A percentile compares a stretch with the other conserved stretches of the same genome.
Evolutionary conservation across 1,139 yeast species (phyloP).

Genomic region (Chernovozyma aurita): DNA sequence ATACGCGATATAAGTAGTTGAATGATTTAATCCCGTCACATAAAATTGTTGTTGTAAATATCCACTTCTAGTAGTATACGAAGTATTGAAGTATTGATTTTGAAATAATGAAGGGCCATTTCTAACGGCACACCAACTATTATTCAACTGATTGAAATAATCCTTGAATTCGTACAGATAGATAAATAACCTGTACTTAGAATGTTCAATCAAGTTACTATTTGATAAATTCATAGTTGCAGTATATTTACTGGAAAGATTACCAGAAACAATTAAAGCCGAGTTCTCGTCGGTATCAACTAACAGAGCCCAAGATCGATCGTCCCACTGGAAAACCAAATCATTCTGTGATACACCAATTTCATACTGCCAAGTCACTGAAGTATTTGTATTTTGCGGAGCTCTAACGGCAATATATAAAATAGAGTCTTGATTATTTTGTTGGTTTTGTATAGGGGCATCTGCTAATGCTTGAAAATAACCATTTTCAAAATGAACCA

Average conservation of each 20-base stretch:
- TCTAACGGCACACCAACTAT: conserved; percentile 73
- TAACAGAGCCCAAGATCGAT: conserved; percentile 51
- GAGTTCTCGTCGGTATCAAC: conserved; percentile 73
- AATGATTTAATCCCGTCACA: conserved; percentile 54
- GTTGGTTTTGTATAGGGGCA: conserved; percentile 17
- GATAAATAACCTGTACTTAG: conserved; percentile 42
- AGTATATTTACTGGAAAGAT: conserved; percentile 31
- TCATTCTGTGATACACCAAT: conserved; percentile 67
- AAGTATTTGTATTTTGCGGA: conserved; percentile 34
- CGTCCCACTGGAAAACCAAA: conserved; percentile 69
- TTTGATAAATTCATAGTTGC: conserved; percentile 13
- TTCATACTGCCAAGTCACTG: conserved; percentile 54
- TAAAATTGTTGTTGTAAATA: conserved; percentile 57
- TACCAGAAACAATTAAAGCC: conserved; percentile 67
- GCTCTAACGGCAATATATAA: conserved; percentile 49
- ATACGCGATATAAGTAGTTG: conserved; percentile 64
- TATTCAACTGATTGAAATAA: conserved; percentile 40
- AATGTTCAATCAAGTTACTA: conserved; percentile 23
- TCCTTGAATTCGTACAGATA: conserved; percentile 39
- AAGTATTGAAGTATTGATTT: conserved; percentile 22
- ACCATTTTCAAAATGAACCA: conserved; percentile 38
- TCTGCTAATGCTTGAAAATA: conserved; percentile 55
- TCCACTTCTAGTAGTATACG: conserved; percentile 47
- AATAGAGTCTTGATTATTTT: conserved; percentile 13
- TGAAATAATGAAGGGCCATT: conserved; percentile 38